A percentile compares a stretch with the other conserved stretches of the same genome.
phyloP scores from a whole-genome alignment of 352 stramenopile genomes.

The Phytopythium kandeliae region DNA sequence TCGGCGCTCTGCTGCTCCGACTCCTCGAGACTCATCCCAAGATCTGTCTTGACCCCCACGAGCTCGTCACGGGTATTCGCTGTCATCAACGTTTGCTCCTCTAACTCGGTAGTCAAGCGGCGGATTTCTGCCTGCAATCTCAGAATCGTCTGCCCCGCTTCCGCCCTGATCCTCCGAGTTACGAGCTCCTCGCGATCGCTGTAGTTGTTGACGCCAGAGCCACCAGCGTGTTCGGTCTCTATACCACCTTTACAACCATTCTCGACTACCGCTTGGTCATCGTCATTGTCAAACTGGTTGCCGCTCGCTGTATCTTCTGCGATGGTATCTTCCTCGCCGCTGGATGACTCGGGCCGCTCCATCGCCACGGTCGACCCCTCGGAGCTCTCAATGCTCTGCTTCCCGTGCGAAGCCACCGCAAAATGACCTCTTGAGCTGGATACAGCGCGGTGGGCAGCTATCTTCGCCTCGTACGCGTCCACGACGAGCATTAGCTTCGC shows the following conservation, averaged over 20 bases:
- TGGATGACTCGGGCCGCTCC: background rate
- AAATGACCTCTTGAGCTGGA: no score
- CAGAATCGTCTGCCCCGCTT: background rate
- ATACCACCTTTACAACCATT: no score
- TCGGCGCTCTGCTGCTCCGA: background rate
- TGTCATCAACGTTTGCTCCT: background rate
- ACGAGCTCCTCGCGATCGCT: no score
- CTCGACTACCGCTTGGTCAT: no score
- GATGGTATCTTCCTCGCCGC: background rate
- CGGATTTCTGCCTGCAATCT: background rate
- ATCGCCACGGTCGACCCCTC: no score
- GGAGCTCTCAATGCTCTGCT: background rate
- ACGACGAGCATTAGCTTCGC: background rate
- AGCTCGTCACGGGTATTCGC: background rate
- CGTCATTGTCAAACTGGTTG: background rate
- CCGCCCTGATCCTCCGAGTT: no score
- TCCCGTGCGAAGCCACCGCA: background rate
- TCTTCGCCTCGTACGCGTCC: background rate
- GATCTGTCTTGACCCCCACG: background rate
- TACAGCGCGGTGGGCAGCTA: background rate
- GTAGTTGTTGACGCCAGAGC: no score
- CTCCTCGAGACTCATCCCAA: slow-evolving; percentile 1
- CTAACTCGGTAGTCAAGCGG: background rate
- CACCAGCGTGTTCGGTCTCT: no score
- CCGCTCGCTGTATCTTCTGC: no score